Conservation (phyloP, 805 yeast genomes). For the Candida tallmaniae region DNA sequence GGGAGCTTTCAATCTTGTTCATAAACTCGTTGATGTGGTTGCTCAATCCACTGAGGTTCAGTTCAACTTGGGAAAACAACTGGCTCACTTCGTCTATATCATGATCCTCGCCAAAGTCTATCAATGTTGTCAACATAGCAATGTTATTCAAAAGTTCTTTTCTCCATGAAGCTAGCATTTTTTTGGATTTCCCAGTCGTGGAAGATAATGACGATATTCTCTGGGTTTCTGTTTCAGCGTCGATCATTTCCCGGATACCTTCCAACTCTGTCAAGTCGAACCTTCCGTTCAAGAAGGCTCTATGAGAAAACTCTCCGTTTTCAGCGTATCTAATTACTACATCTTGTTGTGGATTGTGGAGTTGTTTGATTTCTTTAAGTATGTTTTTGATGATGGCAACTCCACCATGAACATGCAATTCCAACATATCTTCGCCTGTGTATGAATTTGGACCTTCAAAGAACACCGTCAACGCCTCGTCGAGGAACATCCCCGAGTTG, state of each 20-base stretch:
- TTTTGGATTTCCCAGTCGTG: slow-evolving; percentile 63
- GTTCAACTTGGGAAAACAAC: slow-evolving; percentile 48
- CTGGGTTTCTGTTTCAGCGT: slow-evolving; percentile 91
- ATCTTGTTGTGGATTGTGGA: slow-evolving; percentile 44
- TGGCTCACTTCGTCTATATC: slow-evolving; percentile 63
- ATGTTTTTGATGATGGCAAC: slow-evolving; percentile 75
- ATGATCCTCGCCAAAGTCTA: slow-evolving; percentile 94
- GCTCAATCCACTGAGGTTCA: slow-evolving; percentile 37
- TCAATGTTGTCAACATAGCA: slow-evolving; percentile 79
- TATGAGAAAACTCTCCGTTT: slow-evolving; percentile 84
- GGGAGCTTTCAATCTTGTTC: slow-evolving; percentile 49
- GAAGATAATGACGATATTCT: slow-evolving; percentile 69
- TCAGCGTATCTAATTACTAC: slow-evolving; percentile 71
- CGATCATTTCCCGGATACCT: slow-evolving; percentile 82
- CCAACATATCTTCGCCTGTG: slow-evolving; percentile 90
- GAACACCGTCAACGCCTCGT: slow-evolving; percentile 68
- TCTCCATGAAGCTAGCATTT: slow-evolving; percentile 63
- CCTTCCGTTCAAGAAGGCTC: slow-evolving; percentile 82
- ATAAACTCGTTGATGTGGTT: slow-evolving; percentile 43
- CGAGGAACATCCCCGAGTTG: slow-evolving; percentile 44
- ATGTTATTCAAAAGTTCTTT: slow-evolving; percentile 54
- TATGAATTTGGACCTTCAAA: slow-evolving; percentile 75
- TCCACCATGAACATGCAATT: slow-evolving; percentile 93
- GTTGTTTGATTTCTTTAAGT: slow-evolving; percentile 50
- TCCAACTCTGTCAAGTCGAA: slow-evolving; percentile 88